A percentile compares a stretch with the other conserved stretches of the same genome.
These are phyloP conservation scores for Fusarium miscanthi DNA, from an alignment of 2,329 filamentous ascomycete species.

Conservation along the genomic window DNA sequence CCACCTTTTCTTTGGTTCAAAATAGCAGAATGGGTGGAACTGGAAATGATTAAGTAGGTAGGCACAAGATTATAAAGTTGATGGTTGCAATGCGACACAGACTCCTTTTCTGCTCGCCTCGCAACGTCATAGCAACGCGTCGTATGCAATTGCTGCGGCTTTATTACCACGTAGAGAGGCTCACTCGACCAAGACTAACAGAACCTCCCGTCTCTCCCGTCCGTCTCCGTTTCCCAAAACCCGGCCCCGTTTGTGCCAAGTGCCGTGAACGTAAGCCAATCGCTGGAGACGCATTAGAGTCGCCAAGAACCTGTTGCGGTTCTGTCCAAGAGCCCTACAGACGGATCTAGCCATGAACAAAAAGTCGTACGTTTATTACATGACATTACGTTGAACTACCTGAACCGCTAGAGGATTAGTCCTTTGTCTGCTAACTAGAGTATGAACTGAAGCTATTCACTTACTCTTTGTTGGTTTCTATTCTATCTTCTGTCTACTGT, in stretches of 20 bases:
- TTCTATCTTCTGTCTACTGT: neutral
- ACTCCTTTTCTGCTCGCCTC: constrained; percentile 4
- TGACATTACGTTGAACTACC: neutral
- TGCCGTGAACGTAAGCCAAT: constrained; percentile 10
- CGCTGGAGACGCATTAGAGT: neutral
- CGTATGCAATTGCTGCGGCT: neutral
- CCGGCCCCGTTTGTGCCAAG: neutral
- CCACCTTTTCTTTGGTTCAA: neutral
- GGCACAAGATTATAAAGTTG: neutral
- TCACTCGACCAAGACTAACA: neutral
- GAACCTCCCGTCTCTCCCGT: neutral
- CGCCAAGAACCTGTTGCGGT: neutral
- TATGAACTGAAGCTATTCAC: neutral
- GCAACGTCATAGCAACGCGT: constrained; percentile 26
- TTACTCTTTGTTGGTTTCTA: neutral
- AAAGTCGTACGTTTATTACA: neutral
- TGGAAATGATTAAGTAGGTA: neutral
- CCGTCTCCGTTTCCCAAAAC: neutral
- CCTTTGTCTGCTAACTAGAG: neutral
- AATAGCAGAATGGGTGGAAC: neutral
- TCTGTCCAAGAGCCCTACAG: neutral
- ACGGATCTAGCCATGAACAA: neutral
- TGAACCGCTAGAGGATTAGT: neutral
- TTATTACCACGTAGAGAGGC: neutral
- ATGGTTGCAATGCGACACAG: neutral